Conservation (phyloP, 768 basidiomycete genomes). For the Suillus hirtellus region DNA sequence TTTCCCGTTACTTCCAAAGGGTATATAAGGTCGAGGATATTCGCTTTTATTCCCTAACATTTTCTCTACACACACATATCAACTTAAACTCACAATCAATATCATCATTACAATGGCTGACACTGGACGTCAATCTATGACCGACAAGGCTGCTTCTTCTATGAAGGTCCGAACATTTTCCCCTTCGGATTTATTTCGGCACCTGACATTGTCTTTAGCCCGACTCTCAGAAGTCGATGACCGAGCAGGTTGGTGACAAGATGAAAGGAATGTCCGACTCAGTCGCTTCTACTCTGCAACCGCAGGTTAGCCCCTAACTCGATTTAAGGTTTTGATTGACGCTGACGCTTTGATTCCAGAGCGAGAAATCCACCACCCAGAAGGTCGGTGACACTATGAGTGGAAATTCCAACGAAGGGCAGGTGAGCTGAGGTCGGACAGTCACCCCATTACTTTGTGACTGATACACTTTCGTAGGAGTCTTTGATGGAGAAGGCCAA, state of each 20-base stretch:
- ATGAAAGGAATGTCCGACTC: slow-evolving; percentile 51
- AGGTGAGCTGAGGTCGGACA: slow-evolving; percentile 26
- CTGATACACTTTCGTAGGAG: slow-evolving; percentile 6
- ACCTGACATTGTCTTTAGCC: slow-evolving; percentile 36
- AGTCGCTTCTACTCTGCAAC: slow-evolving; percentile 47
- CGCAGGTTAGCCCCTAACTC: slow-evolving; percentile 35
- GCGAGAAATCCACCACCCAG: slow-evolving; percentile 55
- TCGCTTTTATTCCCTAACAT: background rate
- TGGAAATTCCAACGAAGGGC: slow-evolving; percentile 49
- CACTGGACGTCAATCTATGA: slow-evolving; percentile 54
- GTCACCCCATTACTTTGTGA: background rate
- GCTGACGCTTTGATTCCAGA: slow-evolving; percentile 27
- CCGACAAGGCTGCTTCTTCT: slow-evolving; percentile 54
- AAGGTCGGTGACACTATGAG: slow-evolving; percentile 47
- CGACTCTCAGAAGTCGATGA: slow-evolving; percentile 56
- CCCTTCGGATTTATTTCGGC: no score
- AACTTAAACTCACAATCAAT: background rate
- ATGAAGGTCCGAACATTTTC: slow-evolving; percentile 42
- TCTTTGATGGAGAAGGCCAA: slow-evolving; percentile 19
- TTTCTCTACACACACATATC: background rate
- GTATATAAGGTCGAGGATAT: slow-evolving; percentile 11
- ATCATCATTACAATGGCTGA: slow-evolving; percentile 49
- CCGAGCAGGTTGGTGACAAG: slow-evolving; percentile 51
- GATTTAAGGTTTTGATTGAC: background rate
- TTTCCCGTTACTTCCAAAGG: background rate